Percentiles rank a stretch among this genome's conserved stretches.
These are phyloP conservation scores for Chalciporus sphaerocephalus DNA, from an alignment of 768 basidiomycete species.

Conservation along the genomic window DNA sequence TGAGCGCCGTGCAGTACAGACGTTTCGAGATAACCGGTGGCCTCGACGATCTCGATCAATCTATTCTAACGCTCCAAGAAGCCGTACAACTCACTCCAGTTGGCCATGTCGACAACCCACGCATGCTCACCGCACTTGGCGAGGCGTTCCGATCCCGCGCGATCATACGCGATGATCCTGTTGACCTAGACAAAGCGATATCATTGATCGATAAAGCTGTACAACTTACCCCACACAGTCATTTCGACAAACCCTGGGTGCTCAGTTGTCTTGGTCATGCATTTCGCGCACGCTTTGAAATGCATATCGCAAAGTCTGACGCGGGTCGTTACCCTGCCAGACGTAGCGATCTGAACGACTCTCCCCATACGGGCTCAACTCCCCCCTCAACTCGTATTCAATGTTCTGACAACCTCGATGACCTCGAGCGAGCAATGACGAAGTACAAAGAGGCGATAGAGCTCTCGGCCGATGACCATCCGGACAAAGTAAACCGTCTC, in stretches of 20 bases:
- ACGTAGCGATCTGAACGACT: background rate
- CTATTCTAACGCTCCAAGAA: background rate
- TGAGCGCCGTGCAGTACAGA: constrained; percentile 1
- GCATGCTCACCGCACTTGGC: background rate
- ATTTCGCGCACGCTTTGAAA: background rate
- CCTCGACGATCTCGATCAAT: background rate
- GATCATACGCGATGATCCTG: background rate
- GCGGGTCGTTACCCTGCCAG: too few species aligned
- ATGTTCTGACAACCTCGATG: background rate
- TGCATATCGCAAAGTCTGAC: too few species aligned
- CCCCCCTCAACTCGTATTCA: background rate
- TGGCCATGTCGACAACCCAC: background rate
- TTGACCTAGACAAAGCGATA: background rate
- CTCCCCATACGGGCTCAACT: background rate
- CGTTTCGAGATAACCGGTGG: background rate
- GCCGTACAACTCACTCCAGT: background rate
- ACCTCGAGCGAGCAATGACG: background rate
- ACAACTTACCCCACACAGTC: background rate
- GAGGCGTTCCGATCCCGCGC: background rate
- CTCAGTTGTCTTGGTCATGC: background rate
- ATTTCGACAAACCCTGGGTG: background rate
- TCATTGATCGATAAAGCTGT: background rate
- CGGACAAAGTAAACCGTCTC: background rate
- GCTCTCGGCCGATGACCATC: background rate
- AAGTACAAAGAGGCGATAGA: background rate